Conservation (phyloP, 2,329 filamentous ascomycete species). For the Botryotinia narcissicola region DNA sequence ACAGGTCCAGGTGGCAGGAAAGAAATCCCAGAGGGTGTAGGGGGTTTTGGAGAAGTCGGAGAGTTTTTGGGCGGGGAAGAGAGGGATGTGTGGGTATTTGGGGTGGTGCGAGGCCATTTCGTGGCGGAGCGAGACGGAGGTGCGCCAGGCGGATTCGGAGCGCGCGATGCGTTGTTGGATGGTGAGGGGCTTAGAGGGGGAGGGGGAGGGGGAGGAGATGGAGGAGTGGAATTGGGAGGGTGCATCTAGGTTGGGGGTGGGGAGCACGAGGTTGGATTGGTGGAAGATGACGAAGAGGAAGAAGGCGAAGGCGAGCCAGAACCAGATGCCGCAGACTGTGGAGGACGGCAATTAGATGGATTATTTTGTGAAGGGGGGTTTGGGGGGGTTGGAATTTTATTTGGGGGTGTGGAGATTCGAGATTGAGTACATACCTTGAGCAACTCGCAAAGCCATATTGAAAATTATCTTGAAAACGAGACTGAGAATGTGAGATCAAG, state of each 20-base stretch:
- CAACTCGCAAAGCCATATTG: slow-evolving; percentile 32
- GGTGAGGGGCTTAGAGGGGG: slow-evolving; percentile 22
- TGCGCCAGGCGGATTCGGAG: slow-evolving; percentile 30
- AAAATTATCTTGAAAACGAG: slow-evolving; percentile 13
- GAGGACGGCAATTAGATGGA: background rate
- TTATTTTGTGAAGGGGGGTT: background rate
- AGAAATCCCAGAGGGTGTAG: slow-evolving; percentile 44
- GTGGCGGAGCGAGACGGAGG: slow-evolving; percentile 30
- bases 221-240: background rate
- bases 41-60: slow-evolving; percentile 33
- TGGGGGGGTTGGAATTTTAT: background rate
- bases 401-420: background rate
- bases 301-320: slow-evolving; percentile 33
- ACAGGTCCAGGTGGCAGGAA: slow-evolving; percentile 42
- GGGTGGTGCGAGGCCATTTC: slow-evolving; percentile 30
- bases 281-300: slow-evolving; percentile 31
- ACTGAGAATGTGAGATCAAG: background rate
- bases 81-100: slow-evolving; percentile 27
- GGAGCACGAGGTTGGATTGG: slow-evolving; percentile 23
- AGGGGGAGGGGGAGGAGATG: background rate
- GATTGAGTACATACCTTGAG: slow-evolving; percentile 25
- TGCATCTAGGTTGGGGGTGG: background rate
- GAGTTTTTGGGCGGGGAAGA: slow-evolving; percentile 32
- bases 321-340: slow-evolving; percentile 33
- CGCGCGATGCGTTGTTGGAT: slow-evolving; percentile 30